These are phyloP conservation scores for Metschnikowia gruessii DNA, from an alignment of 805 yeast species.

Conservation along the genomic window DNA sequence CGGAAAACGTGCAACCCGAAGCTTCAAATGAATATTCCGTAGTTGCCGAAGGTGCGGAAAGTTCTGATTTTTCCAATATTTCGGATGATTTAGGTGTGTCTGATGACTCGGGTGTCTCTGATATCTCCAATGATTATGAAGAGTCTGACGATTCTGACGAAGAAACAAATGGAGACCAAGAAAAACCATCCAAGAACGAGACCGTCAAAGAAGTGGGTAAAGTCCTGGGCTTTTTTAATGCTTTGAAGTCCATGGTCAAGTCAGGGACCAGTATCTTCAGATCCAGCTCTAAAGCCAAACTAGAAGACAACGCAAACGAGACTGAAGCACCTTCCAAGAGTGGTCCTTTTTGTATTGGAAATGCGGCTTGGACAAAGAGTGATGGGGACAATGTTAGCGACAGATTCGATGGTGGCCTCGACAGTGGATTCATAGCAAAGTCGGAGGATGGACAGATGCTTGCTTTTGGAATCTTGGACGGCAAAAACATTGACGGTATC, in stretches of 20 bases:
- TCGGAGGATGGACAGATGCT: not conserved
- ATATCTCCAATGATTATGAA: too few relatives aligned
- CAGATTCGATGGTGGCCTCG: not conserved
- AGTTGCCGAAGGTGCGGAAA: not conserved
- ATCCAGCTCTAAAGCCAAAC: not conserved
- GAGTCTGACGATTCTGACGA: too few relatives aligned
- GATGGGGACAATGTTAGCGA: not conserved
- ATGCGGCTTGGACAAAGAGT: constrained; percentile 1
- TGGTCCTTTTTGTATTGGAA: not conserved
- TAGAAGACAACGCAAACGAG: not conserved
- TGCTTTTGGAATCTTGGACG: constrained; percentile 1
- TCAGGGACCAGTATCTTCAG: not conserved
- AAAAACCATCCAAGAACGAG: too few relatives aligned
- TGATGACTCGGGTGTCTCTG: too few relatives aligned
- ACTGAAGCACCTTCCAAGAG: too few relatives aligned
- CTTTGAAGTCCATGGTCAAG: not conserved
- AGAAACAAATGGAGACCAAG: too few relatives aligned
- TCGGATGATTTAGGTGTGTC: too few relatives aligned
- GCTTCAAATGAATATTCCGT: not conserved
- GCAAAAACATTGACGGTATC: not conserved
- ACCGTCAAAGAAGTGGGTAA: not conserved
- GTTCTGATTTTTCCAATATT: not conserved
- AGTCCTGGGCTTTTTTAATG: not conserved
- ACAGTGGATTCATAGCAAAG: not conserved
- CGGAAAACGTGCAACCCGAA: too few relatives aligned